phyloP scores from a whole-genome alignment of 306 rosid species.

The Arachis stenosperma region DNA sequence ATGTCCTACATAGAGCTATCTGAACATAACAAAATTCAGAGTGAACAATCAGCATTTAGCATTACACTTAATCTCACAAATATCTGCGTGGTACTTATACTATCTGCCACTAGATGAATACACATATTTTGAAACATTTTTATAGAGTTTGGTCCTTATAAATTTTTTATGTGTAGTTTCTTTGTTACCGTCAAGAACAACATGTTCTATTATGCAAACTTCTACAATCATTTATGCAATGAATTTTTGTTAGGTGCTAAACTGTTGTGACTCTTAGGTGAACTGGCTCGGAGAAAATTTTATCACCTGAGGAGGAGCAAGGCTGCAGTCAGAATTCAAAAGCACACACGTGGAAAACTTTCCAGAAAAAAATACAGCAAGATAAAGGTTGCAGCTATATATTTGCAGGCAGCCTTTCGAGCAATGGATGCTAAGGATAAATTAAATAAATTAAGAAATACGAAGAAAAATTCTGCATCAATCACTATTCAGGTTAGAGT shows the following conservation, averaged over 20 bases:
- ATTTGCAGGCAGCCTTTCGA: slow-evolving; percentile 69
- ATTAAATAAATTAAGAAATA: slow-evolving; percentile 53
- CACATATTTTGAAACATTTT: slow-evolving; percentile 19
- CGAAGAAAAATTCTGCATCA: slow-evolving; percentile 50
- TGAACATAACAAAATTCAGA: slow-evolving; percentile 21
- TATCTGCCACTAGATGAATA: slow-evolving; percentile 21
- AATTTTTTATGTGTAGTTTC: slow-evolving; percentile 5
- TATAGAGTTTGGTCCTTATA: slow-evolving; percentile 25
- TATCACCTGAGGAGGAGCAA: slow-evolving; percentile 52
- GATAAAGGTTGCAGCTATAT: slow-evolving; percentile 45
- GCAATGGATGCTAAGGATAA: slow-evolving; percentile 54
- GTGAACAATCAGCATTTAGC: neutral
- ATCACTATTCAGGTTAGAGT: slow-evolving; percentile 61
- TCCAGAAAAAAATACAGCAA: slow-evolving; percentile 56
- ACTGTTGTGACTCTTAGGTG: slow-evolving; percentile 57
- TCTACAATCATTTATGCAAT: slow-evolving; percentile 5
- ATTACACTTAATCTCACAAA: slow-evolving; percentile 12
- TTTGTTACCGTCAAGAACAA: neutral
- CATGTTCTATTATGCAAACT: slow-evolving; percentile 27
- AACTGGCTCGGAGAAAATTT: slow-evolving; percentile 62
- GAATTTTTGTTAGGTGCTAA: slow-evolving; percentile 29
- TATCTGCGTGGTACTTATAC: slow-evolving; percentile 1
- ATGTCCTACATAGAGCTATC: slow-evolving; percentile 9
- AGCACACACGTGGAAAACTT: slow-evolving; percentile 49
- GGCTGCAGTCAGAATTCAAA: slow-evolving; percentile 75